phyloP scores from a whole-genome alignment of 306 rosid genomes.

The Oemleria cerasiformis region DNA sequence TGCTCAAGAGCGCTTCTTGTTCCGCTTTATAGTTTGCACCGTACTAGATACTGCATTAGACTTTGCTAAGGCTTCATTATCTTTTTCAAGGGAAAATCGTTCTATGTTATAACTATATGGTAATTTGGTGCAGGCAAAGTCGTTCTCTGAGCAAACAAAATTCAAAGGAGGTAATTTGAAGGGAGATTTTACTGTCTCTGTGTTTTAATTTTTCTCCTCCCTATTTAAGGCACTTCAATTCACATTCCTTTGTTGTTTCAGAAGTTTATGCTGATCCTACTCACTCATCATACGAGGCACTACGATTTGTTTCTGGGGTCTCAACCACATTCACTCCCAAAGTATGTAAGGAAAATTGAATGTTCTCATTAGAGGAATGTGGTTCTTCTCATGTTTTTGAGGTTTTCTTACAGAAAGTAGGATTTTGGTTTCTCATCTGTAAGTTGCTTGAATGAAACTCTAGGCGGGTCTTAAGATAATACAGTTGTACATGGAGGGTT shows the following conservation, averaged over 20 bases:
- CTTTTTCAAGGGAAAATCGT: conserved; percentile 4
- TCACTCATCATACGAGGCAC: conserved; percentile 78
- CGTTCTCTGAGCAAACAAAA: conserved; percentile 70
- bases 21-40: too few species aligned
- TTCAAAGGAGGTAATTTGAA: conserved; percentile 75
- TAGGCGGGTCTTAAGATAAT: conserved; percentile 88
- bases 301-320: conserved; percentile 73
- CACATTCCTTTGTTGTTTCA: conserved; percentile 36
- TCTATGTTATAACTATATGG: conserved; percentile 20
- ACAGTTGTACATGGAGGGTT: conserved; percentile 80
- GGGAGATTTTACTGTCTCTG: background rate
- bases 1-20: too few species aligned
- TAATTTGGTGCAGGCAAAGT: conserved; percentile 53
- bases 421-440: conserved; percentile 11
- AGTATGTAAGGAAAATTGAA: conserved; percentile 38
- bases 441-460: conserved; percentile 30
- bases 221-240: background rate
- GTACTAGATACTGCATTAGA: too few species aligned
- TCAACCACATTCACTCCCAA: conserved; percentile 82
- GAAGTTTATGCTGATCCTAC: conserved; percentile 84
- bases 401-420: conserved; percentile 14
- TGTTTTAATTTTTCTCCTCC: background rate
- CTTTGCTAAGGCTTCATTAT: background rate
- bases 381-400: conserved; percentile 11
- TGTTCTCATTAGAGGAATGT: background rate